phyloP scores from a whole-genome alignment of 1,139 yeast species.

The Kazachstania sp. region DNA sequence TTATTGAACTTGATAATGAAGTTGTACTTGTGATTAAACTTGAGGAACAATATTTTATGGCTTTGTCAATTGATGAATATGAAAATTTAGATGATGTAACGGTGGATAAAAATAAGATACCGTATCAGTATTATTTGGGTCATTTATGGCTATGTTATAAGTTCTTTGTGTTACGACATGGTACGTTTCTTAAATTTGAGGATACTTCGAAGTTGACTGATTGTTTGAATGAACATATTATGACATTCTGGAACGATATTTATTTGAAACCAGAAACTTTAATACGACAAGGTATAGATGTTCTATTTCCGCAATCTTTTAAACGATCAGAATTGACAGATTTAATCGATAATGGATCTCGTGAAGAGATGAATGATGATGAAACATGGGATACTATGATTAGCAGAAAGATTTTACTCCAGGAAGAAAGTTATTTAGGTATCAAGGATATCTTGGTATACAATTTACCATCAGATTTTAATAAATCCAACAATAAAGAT shows the following conservation, averaged over 20 bases:
- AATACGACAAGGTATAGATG: constrained; percentile 17
- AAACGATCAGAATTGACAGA: constrained; percentile 19
- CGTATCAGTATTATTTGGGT: constrained; percentile 17
- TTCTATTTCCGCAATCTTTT: constrained; percentile 18
- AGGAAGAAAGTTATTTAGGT: constrained; percentile 25
- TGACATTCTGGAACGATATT: constrained; percentile 27
- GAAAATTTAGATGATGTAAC: neutral
- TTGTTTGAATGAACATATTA: constrained; percentile 24
- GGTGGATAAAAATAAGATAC: constrained; percentile 6
- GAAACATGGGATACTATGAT: constrained; percentile 26
- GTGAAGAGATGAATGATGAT: neutral
- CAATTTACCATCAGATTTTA: constrained; percentile 19
- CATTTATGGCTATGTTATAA: constrained; percentile 25
- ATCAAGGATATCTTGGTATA: constrained; percentile 27
- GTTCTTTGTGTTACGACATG: constrained; percentile 22
- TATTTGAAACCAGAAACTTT: constrained; percentile 20
- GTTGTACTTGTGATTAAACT: constrained; percentile 21
- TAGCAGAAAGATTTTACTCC: constrained; percentile 21
- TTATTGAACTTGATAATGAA: constrained; percentile 26
- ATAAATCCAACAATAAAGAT: neutral
- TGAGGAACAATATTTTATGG: constrained; percentile 21
- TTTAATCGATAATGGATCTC: neutral
- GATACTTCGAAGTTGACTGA: constrained; percentile 17
- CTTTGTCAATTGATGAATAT: constrained; percentile 9
- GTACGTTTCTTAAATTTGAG: constrained; percentile 12